Evolutionary conservation across 1,139 yeast species (phyloP).

Genomic region (Debaryomyces sp.): DNA sequence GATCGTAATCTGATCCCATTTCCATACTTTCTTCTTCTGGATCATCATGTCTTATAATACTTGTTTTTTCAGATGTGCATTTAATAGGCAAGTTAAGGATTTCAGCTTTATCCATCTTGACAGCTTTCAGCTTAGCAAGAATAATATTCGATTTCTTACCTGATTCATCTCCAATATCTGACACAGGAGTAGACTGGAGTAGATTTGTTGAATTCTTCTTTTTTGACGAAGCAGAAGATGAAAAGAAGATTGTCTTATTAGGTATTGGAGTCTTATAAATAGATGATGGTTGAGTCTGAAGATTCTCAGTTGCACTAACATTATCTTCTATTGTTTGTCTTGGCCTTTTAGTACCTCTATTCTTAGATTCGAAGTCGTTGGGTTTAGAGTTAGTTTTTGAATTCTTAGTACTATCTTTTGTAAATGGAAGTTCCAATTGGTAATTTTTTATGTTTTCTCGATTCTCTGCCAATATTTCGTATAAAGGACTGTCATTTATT

Average conservation of each 20-base stretch:
- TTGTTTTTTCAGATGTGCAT: not conserved
- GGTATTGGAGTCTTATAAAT: slow-evolving; percentile 32
- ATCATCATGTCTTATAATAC: not conserved
- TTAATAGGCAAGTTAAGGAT: slow-evolving; percentile 12
- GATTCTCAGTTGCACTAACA: slow-evolving; percentile 7
- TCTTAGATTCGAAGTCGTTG: not conserved
- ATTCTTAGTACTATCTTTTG: not conserved
- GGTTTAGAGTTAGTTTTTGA: not conserved
- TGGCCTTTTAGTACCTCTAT: slow-evolving; percentile 13
- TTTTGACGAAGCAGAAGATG: slow-evolving; percentile 31
- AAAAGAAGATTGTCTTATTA: slow-evolving; percentile 34
- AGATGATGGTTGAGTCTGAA: slow-evolving; percentile 17
- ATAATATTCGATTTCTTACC: slow-evolving; percentile 12
- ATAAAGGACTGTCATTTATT: slow-evolving; percentile 29
- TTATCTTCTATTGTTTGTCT: slow-evolving; percentile 8
- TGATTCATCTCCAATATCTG: slow-evolving; percentile 19
- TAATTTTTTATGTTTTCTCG: slow-evolving; percentile 20
- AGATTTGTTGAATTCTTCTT: slow-evolving; percentile 18
- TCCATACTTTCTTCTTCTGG: slow-evolving; percentile 5
- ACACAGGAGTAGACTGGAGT: slow-evolving; percentile 27
- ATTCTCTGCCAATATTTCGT: slow-evolving; percentile 28
- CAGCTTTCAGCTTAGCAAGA: slow-evolving; percentile 10
- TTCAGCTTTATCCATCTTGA: slow-evolving; percentile 24
- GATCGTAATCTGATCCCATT: slow-evolving; percentile 37
- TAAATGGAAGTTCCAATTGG: slow-evolving; percentile 22